A percentile compares a stretch with the other conserved stretches of the same genome.
These are phyloP conservation scores for Gossypium raimondii DNA, from an alignment of 345 rosid species.

Conservation along the genomic window DNA sequence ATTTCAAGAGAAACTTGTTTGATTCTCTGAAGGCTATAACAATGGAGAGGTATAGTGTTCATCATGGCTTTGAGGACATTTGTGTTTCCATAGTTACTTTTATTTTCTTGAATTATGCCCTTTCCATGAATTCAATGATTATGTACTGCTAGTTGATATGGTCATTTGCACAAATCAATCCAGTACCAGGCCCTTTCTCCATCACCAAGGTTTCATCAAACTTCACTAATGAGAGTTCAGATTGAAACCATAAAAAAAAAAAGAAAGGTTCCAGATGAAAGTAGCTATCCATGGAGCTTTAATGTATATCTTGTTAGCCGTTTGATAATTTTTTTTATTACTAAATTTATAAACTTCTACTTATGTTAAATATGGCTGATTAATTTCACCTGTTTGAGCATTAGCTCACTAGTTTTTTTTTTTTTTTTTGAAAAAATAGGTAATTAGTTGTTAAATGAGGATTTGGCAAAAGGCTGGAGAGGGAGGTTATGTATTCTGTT, in stretches of 20 bases:
- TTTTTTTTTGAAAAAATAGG: too few relatives aligned
- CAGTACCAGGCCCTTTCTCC: not conserved
- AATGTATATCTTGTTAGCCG: constrained; percentile 18
- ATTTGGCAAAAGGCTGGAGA: not conserved
- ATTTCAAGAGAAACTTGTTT: not conserved
- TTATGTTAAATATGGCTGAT: not conserved
- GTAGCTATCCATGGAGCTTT: constrained; percentile 17
- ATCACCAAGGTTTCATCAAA: constrained; percentile 20
- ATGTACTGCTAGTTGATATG: constrained; percentile 8
- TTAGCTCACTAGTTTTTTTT: not conserved
- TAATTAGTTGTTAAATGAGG: not conserved
- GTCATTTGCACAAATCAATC: not conserved
- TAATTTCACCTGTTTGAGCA: not conserved
- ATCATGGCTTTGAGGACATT: not conserved
- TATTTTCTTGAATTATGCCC: not conserved
- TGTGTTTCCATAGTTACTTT: not conserved
- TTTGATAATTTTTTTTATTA: not conserved
- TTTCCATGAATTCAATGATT: constrained; percentile 21
- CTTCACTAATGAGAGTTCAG: constrained; percentile 11
- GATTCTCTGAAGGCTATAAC: not conserved
- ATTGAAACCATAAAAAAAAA: not conserved
- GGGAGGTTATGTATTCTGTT: not conserved
- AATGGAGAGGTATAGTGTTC: not conserved
- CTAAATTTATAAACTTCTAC: not conserved
- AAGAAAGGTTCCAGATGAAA: constrained; percentile 7